Base-by-base conservation (phyloP, 179 eudicot genomes). In the Drosera spatulata region DNA sequence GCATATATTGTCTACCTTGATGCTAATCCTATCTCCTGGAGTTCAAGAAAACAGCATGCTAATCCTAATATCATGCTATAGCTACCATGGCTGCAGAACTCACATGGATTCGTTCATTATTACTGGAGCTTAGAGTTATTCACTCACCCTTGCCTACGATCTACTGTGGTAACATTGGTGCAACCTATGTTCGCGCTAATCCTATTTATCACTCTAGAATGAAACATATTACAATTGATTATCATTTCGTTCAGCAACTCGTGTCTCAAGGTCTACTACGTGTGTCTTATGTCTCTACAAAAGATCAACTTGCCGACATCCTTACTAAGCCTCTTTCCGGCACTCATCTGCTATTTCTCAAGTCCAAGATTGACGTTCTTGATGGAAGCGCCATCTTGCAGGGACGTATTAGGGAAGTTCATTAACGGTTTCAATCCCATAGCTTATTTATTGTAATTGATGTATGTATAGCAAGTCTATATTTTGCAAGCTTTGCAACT, bases 81-180 rank as follows among this genome's bases (percentile, higher is more conserved):
- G 52, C 53, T 3, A 4, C 56, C n/a, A 41, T 52, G 1, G 12
- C 6, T 8, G 50, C 58, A 14, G 45, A 59, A n/a, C 3, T 66
- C 3, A 5, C 6, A 40, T 66, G 61, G 63, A 5, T 59, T 15
- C 0, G 3, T 2, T 58, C 56, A 1, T 44, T 53, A 0, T 42
- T 66, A 8, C 10, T 22, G 41, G 38, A 66, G 12, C 60, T 66
- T 15, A 42, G 55, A 6, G 12, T 58, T 6, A 1, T 0, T 14
- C 10, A 0, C 2, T 40, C 12, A 0, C 4, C 12, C 2, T 8
- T 3, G 13, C 63, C 10, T 3, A 11, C 41, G 8, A 49, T 46
- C 10, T 56, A 48, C 14, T 43, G 64, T 11, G 70, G 53, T 9
- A 52, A 66, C 11, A 7, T 60, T 8, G 64, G 65, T 4, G 59